phyloP scores from a whole-genome alignment of 164 flowering plant species.

The Sextonia rubra region DNA sequence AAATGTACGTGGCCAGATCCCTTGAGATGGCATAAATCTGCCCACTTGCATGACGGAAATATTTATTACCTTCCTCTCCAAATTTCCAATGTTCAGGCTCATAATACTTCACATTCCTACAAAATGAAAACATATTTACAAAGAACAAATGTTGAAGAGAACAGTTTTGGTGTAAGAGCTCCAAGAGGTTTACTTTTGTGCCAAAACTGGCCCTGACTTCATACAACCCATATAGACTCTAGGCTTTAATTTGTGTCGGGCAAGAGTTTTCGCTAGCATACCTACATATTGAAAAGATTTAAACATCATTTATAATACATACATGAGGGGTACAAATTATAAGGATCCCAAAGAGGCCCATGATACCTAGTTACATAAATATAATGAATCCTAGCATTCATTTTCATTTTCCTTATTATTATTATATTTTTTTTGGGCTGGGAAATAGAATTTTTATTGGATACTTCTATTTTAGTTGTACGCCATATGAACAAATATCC shows the following conservation, averaged over 20 bases:
- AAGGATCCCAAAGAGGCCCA: neutral
- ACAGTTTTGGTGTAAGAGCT: neutral
- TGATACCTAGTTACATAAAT: no score
- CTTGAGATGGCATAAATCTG: conserved; percentile 89
- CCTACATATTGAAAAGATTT: conserved; percentile 31
- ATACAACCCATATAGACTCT: conserved; percentile 83
- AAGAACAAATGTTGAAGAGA: conserved; percentile 4
- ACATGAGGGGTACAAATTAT: neutral
- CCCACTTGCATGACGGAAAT: conserved; percentile 90
- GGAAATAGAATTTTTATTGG: neutral
- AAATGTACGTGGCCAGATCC: conserved; percentile 73
- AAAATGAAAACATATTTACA: neutral
- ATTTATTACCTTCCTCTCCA: conserved; percentile 88
- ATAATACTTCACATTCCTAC: conserved; percentile 73
- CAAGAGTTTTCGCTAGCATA: conserved; percentile 41
- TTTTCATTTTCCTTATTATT: no score
- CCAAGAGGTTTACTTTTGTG: conserved; percentile 50
- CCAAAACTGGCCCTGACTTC: conserved; percentile 93
- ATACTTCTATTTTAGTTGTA: no score
- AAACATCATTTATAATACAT: neutral
- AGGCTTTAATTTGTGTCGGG: conserved; percentile 45
- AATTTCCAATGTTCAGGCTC: conserved; percentile 92
- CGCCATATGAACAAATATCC: neutral
- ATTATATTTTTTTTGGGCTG: no score
- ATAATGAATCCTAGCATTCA: no score